Conservation (phyloP, 1,284 basidiomycete species). For the Leccinum ponderosum region DNA sequence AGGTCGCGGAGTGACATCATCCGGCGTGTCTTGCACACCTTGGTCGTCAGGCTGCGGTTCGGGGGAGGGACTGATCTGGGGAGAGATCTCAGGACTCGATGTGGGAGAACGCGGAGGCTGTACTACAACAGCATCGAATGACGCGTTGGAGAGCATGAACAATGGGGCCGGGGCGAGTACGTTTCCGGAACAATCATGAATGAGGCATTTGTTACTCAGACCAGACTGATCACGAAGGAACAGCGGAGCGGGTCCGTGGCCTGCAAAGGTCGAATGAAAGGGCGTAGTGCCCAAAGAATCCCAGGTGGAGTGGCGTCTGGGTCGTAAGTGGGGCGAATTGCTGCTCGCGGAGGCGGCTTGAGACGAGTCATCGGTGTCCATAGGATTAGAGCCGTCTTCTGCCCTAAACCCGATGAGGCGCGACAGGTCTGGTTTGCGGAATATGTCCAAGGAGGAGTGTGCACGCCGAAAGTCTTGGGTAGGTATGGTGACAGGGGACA, state of each 20-base stretch:
- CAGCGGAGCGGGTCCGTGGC: slow-evolving; percentile 6
- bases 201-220: neutral
- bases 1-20: slow-evolving; percentile 19
- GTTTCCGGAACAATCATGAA: slow-evolving; percentile 3
- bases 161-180: slow-evolving; percentile 17
- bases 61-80: slow-evolving; percentile 2
- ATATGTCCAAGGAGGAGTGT: slow-evolving; percentile 35
- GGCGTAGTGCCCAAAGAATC: slow-evolving; percentile 18
- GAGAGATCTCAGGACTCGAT: slow-evolving; percentile 2
- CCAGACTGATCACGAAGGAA: slow-evolving; percentile 12
- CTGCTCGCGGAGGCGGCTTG: slow-evolving; percentile 29
- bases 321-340: slow-evolving; percentile 22
- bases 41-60: slow-evolving; percentile 1
- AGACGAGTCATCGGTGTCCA: slow-evolving; percentile 37
- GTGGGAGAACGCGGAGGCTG: slow-evolving; percentile 7
- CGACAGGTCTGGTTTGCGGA: slow-evolving; percentile 47
- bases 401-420: slow-evolving; percentile 38
- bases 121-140: slow-evolving; percentile 7
- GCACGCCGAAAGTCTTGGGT: slow-evolving; percentile 25
- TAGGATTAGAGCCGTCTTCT: slow-evolving; percentile 28
- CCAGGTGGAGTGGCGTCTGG: slow-evolving; percentile 25
- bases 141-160: slow-evolving; percentile 9
- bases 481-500: slow-evolving; percentile 17
- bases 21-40: slow-evolving; percentile 9
- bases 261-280: slow-evolving; percentile 15